phyloP scores from a whole-genome alignment of 345 rosid genomes.

The Stellera chamaejasme region DNA sequence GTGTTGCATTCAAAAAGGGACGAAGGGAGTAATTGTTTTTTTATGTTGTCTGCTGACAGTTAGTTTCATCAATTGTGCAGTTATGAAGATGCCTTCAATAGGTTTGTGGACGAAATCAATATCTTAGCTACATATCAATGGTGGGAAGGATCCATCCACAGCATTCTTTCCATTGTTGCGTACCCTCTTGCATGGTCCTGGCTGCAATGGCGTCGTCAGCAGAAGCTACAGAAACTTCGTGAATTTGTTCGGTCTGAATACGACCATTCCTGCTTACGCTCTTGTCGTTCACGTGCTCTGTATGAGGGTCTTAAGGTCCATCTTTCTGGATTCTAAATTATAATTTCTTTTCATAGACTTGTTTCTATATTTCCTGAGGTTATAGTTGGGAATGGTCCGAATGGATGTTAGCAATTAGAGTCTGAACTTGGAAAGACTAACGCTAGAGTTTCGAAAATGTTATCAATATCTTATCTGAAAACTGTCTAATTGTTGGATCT shows the following conservation, averaged over 20 bases:
- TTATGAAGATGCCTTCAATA: conserved; percentile 79
- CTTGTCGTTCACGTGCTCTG: conserved; percentile 94
- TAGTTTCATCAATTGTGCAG: conserved; percentile 26
- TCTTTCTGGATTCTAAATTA: conserved; percentile 9
- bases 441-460: no score
- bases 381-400: no score
- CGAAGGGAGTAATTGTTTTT: neutral
- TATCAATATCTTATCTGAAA: no score
- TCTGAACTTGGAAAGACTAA: no score
- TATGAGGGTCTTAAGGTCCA: conserved; percentile 91
- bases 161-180: conserved; percentile 66
- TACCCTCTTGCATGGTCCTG: conserved; percentile 93
- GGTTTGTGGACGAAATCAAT: conserved; percentile 88
- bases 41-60: conserved; percentile 1
- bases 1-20: no score
- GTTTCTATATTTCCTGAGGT: no score
- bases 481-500: no score
- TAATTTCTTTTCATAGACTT: neutral
- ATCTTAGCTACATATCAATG: conserved; percentile 82
- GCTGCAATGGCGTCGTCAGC: conserved; percentile 68
- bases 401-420: no score
- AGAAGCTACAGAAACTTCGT: conserved; percentile 81
- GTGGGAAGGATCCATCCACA: conserved; percentile 92
- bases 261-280: conserved; percentile 92
- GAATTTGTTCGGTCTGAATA: conserved; percentile 94